Conservation (phyloP, 345 rosid species). For the Aegle marmelos region DNA sequence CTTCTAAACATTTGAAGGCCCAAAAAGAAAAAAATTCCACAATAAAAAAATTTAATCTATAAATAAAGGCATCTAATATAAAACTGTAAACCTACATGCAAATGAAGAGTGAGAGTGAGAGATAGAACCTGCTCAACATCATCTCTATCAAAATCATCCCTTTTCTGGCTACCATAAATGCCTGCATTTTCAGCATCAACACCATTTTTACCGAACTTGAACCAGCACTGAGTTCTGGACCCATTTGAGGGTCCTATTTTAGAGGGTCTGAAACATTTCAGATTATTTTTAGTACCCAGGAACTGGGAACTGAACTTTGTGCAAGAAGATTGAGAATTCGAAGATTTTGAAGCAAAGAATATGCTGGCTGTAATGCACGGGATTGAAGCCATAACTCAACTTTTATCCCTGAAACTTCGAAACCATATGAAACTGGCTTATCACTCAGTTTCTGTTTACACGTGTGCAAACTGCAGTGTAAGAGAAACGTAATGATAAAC, state of each 20-base stretch:
- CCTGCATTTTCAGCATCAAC: conserved; percentile 98
- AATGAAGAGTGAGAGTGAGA: not conserved
- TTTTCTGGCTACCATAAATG: conserved; percentile 81
- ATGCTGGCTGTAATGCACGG: conserved; percentile 36
- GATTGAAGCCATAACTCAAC: conserved; percentile 42
- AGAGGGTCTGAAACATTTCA: conserved; percentile 31
- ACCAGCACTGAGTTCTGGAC: conserved; percentile 70
- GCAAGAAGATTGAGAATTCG: conserved; percentile 24
- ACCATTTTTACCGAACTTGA: conserved; percentile 83
- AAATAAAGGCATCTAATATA: not conserved
- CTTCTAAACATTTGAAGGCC: not conserved
- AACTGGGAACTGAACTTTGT: conserved; percentile 44
- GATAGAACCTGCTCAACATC: conserved; percentile 89
- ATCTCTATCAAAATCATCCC: conserved; percentile 93
- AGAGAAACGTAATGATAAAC: not conserved
- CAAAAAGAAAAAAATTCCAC: not conserved
- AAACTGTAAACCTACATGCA: not conserved
- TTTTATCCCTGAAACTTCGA: not conserved
- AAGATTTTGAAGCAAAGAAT: conserved; percentile 30
- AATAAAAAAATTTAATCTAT: not conserved
- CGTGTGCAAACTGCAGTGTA: not conserved
- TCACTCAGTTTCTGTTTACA: conserved; percentile 15
- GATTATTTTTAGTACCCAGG: conserved; percentile 42
- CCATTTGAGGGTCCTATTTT: conserved; percentile 72
- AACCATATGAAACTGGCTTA: not conserved